These are phyloP conservation scores for Punctularia strigosozonata DNA, from an alignment of 768 basidiomycete genomes.

Conservation along the genomic window DNA sequence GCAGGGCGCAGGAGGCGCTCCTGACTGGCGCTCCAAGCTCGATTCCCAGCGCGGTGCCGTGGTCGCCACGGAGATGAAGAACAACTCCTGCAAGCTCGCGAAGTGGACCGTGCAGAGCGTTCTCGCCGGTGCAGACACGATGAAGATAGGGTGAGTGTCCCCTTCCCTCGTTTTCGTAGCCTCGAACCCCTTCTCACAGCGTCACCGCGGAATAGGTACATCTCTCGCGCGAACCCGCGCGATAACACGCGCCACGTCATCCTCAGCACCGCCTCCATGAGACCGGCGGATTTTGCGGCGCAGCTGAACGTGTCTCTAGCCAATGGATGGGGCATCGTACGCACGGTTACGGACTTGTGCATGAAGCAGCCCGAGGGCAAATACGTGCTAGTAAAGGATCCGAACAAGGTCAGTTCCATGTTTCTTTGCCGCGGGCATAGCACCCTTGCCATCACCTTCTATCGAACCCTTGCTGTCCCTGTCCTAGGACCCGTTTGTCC, in stretches of 20 bases:
- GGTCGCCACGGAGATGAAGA: conserved; percentile 99
- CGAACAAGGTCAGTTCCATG: conserved; percentile 69
- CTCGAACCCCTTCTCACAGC: conserved; percentile 4
- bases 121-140: conserved; percentile 86
- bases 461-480: too few species aligned
- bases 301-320: conserved; percentile 92
- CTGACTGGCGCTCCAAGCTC: conserved; percentile 97
- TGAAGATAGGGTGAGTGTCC: conserved; percentile 86
- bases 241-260: conserved; percentile 96
- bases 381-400: conserved; percentile 94
- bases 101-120: conserved; percentile 96
- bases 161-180: neutral
- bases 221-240: conserved; percentile 86
- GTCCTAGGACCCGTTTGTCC: too few species aligned
- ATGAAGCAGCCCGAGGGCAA: conserved; percentile 98
- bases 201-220: conserved; percentile 47
- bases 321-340: conserved; percentile 98
- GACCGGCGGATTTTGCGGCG: conserved; percentile 85
- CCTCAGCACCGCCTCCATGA: conserved; percentile 87
- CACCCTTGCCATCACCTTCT: too few species aligned
- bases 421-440: neutral
- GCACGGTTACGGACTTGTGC: conserved; percentile 87
- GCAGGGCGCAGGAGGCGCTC: conserved; percentile 84
- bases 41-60: conserved; percentile 96
- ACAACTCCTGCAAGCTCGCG: conserved; percentile 95